Percentiles rank a stretch among this genome's conserved stretches.
phyloP scores from a whole-genome alignment of 768 basidiomycete genomes.

The Amanita pallidorosea region DNA sequence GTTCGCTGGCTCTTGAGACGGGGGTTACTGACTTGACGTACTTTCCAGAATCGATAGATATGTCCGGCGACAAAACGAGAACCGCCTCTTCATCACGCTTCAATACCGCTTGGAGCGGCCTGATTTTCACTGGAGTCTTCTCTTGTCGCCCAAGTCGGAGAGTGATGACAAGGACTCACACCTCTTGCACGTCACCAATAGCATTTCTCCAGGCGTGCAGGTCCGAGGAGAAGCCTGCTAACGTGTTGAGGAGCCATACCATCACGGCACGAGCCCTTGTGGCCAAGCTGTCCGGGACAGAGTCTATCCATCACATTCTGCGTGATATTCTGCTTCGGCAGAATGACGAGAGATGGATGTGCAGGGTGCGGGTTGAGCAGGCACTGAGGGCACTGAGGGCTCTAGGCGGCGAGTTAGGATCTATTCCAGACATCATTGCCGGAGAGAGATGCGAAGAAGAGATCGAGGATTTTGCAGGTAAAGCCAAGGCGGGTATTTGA shows the following conservation, averaged over 20 bases:
- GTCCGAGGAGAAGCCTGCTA: not conserved
- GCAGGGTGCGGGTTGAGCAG: slow-evolving; percentile 2
- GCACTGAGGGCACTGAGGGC: slow-evolving; percentile 3
- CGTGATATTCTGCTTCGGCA: not conserved
- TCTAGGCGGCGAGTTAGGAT: not conserved
- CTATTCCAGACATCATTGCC: not conserved
- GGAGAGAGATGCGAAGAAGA: not conserved
- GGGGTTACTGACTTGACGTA: not conserved
- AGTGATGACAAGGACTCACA: not conserved
- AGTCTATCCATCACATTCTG: not conserved
- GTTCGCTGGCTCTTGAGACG: not conserved
- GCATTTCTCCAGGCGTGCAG: not conserved
- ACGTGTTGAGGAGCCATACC: not conserved
- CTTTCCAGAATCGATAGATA: not conserved
- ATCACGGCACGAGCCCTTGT: slow-evolving; percentile 4
- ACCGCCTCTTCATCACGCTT: slow-evolving; percentile 7
- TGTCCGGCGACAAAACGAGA: slow-evolving; percentile 6
- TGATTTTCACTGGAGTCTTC: slow-evolving; percentile 5
- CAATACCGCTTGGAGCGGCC: slow-evolving; percentile 1
- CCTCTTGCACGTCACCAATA: slow-evolving; percentile 4
- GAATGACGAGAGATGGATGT: slow-evolving; percentile 4
- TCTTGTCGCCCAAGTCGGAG: slow-evolving; percentile 6
- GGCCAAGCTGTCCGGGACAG: slow-evolving; percentile 1
- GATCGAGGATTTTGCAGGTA: not conserved
- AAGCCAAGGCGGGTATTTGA: slow-evolving; percentile 1